These are phyloP conservation scores for Petunia hybrid DNA, from an alignment of 305 asterid genomes.

Conservation along the genomic window DNA sequence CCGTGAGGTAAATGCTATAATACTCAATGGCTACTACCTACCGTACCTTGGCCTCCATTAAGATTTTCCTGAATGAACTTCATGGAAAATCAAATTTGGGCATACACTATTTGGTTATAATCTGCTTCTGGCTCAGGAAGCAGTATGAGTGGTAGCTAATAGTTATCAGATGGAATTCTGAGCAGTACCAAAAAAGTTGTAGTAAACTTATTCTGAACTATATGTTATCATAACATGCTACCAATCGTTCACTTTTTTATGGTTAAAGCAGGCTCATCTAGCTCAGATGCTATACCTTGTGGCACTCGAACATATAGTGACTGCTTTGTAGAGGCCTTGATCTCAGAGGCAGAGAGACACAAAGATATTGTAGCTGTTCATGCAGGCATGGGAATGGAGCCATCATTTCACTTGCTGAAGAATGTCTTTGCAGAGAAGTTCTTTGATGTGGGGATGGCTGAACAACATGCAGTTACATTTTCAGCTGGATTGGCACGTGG, in stretches of 20 bases:
- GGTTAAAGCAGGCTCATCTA: slow-evolving; percentile 46
- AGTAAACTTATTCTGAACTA: slow-evolving; percentile 1
- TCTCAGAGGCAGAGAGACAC: slow-evolving; percentile 69
- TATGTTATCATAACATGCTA: not conserved
- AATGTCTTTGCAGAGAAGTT: slow-evolving; percentile 61
- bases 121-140: slow-evolving; percentile 12
- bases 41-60: slow-evolving; percentile 13
- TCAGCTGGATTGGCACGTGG: slow-evolving; percentile 89
- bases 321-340: slow-evolving; percentile 72
- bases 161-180: not conserved
- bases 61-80: slow-evolving; percentile 19
- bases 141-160: slow-evolving; percentile 7
- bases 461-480: slow-evolving; percentile 96
- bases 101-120: slow-evolving; percentile 4
- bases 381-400: slow-evolving; percentile 93
- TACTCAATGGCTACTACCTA: slow-evolving; percentile 1
- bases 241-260: slow-evolving; percentile 33
- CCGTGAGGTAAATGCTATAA: slow-evolving; percentile 1
- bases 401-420: slow-evolving; percentile 66
- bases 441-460: slow-evolving; percentile 93
- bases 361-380: slow-evolving; percentile 83
- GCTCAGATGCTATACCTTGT: slow-evolving; percentile 41
- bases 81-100: slow-evolving; percentile 6
- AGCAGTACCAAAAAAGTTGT: not conserved
- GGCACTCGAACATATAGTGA: slow-evolving; percentile 68